These are phyloP conservation scores for Pyronema domesticum DNA, from an alignment of 495 filamentous ascomycete species.

Conservation along the genomic window DNA sequence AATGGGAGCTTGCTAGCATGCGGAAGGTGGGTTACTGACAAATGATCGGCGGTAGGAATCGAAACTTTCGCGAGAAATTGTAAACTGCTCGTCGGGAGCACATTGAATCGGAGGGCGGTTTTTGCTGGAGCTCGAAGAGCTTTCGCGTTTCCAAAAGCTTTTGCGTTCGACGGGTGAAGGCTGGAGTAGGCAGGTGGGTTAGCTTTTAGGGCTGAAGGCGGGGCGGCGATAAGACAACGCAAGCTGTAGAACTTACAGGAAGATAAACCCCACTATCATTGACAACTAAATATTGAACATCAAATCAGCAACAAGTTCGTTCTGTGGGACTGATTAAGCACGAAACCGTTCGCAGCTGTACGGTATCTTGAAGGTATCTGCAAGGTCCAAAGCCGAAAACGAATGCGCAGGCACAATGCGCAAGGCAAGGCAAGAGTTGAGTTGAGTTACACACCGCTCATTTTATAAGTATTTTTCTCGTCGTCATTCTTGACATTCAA, in stretches of 20 bases:
- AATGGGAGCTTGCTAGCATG: background rate
- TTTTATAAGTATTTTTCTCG: conserved; percentile 18
- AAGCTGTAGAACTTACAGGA: conserved; percentile 41
- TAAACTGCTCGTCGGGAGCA: conserved; percentile 53
- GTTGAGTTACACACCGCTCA: conserved; percentile 17
- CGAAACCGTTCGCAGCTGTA: too few species aligned
- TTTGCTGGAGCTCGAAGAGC: conserved; percentile 46
- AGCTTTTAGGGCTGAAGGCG: background rate
- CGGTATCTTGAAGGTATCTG: background rate
- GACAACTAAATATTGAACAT: conserved; percentile 44
- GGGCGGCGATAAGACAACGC: conserved; percentile 1
- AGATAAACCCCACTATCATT: conserved; percentile 94
- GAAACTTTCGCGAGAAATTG: conserved; percentile 93
- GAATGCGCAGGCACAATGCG: conserved; percentile 5
- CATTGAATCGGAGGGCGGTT: conserved; percentile 49
- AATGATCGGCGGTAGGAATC: conserved; percentile 95
- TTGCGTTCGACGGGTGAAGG: conserved; percentile 81
- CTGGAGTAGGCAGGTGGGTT: conserved; percentile 27
- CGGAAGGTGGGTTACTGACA: conserved; percentile 35
- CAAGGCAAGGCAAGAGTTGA: background rate
- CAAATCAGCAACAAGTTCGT: too few species aligned
- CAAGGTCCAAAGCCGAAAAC: background rate
- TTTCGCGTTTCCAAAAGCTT: conserved; percentile 61
- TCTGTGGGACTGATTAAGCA: too few species aligned
- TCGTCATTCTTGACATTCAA: conserved; percentile 18